These are phyloP conservation scores for Salix caprea DNA, from an alignment of 345 rosid species.

Conservation along the genomic window DNA sequence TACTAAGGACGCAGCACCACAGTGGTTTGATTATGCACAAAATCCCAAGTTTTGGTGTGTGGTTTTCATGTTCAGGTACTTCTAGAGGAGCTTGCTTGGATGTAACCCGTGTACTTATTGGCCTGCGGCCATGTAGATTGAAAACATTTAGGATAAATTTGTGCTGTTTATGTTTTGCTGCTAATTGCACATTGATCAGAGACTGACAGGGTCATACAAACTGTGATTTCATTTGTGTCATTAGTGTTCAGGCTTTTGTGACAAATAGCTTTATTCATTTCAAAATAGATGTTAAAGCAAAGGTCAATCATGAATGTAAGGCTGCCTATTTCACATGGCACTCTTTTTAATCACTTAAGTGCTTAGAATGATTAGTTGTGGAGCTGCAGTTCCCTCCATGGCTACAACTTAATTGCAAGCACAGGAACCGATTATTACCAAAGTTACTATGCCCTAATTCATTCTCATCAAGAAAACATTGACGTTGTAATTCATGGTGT, in stretches of 20 bases:
- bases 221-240: not conserved
- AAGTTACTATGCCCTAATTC: not conserved
- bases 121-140: not conserved
- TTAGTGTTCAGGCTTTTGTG: not conserved
- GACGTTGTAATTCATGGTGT: not conserved
- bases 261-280: not conserved
- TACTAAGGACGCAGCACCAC: too few relatives aligned
- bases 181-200: not conserved
- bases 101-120: not conserved
- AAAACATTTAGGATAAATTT: not conserved
- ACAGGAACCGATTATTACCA: not conserved
- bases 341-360: not conserved
- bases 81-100: not conserved
- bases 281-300: not conserved
- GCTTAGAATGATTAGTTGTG: not conserved
- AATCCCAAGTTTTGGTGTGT: not conserved
- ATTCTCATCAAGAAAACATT: not conserved
- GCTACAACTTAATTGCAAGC: not conserved
- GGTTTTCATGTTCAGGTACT: not conserved
- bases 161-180: not conserved
- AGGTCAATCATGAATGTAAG: not conserved
- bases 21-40: not conserved
- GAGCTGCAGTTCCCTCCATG: not conserved
- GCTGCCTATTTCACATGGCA: not conserved
- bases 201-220: not conserved